Evolutionary conservation across 2,329 filamentous ascomycete genomes (phyloP).

Genomic region (Penicillium frequentans): DNA sequence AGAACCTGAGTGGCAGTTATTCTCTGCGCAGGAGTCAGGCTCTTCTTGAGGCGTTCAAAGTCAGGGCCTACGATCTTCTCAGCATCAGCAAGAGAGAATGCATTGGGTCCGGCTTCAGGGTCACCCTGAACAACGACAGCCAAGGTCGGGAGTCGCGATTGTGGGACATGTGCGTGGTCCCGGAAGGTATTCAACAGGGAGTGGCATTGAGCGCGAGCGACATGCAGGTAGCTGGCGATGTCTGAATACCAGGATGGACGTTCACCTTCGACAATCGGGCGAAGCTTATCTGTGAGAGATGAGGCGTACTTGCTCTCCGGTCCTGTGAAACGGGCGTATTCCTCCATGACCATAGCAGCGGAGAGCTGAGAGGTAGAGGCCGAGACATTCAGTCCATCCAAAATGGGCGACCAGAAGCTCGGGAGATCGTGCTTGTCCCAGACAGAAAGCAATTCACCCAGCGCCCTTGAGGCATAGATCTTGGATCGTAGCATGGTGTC

Average conservation of each 20-base stretch:
- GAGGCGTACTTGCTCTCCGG: conserved; percentile 33
- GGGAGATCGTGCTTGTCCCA: conserved; percentile 60
- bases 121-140: conserved; percentile 95
- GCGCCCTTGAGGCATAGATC: conserved; percentile 79
- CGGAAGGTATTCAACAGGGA: conserved; percentile 88
- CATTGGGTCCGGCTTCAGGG: conserved; percentile 83
- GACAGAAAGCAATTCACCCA: conserved; percentile 78
- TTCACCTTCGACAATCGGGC: conserved; percentile 76
- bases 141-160: conserved; percentile 72
- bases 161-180: conserved; percentile 80
- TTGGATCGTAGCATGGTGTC: conserved; percentile 87
- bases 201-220: conserved; percentile 87
- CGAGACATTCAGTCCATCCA: conserved; percentile 68
- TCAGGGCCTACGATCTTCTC: conserved; percentile 85
- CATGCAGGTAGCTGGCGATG: conserved; percentile 83
- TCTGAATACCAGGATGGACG: conserved; percentile 83
- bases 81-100: conserved; percentile 84
- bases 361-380: conserved; percentile 85
- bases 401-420: conserved; percentile 63
- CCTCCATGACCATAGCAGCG: conserved; percentile 80
- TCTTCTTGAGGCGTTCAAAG: conserved; percentile 83
- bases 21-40: conserved; percentile 83
- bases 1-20: conserved; percentile 79
- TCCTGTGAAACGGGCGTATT: conserved; percentile 67
- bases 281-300: conserved; percentile 58